Evolutionary conservation across 1,284 basidiomycete species (phyloP).

Genomic region (Rhodofomes roseus): DNA sequence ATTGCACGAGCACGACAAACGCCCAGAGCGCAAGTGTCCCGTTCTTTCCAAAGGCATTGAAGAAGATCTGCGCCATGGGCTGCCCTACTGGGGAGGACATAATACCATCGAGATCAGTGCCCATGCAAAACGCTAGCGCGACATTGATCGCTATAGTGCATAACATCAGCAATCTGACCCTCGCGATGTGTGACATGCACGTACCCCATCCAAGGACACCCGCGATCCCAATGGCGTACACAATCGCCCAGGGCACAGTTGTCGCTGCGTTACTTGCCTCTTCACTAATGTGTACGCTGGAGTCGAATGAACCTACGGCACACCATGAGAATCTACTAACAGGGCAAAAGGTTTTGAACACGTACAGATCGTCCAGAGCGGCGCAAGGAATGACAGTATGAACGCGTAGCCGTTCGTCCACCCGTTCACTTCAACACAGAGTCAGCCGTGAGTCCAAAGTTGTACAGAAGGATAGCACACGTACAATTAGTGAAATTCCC

Average conservation of each 20-base stretch:
- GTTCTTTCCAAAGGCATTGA: constrained; percentile 61
- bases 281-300: constrained; percentile 43
- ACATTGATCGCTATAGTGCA: constrained; percentile 51
- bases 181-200: constrained; percentile 15
- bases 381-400: constrained; percentile 71
- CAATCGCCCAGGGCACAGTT: constrained; percentile 74
- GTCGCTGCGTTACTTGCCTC: constrained; percentile 69
- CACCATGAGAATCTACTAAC: neutral
- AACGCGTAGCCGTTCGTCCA: constrained; percentile 75
- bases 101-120: constrained; percentile 54
- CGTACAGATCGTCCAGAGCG: constrained; percentile 55
- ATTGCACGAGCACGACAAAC: constrained; percentile 66
- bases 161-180: too few relatives aligned
- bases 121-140: constrained; percentile 61
- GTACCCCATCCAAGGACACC: constrained; percentile 69
- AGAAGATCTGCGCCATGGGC: constrained; percentile 53
- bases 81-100: constrained; percentile 59
- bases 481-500: constrained; percentile 46
- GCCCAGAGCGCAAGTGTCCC: constrained; percentile 64
- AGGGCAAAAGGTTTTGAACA: neutral
- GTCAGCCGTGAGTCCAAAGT: too few relatives aligned
- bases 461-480: neutral
- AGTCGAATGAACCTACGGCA: constrained; percentile 7
- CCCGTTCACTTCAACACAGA: constrained; percentile 37
- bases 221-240: constrained; percentile 54